These are phyloP conservation scores for Phaeotremella fagi DNA, from an alignment of 768 basidiomycete species.

Conservation along the genomic window DNA sequence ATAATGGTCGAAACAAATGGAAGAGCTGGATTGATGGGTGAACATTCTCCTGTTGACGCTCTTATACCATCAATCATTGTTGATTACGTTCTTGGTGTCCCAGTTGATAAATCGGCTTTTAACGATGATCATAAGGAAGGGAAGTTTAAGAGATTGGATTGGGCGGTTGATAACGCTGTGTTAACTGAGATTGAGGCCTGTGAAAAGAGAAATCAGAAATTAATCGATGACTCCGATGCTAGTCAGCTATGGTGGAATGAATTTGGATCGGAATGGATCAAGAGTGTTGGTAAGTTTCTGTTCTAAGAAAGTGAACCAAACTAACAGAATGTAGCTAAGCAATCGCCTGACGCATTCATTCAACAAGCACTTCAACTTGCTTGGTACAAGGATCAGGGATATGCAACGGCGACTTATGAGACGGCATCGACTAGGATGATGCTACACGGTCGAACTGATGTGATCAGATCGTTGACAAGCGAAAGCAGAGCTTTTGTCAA, in stretches of 20 bases:
- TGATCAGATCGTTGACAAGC: conserved; percentile 67
- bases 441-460: conserved; percentile 82
- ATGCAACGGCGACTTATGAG: conserved; percentile 86
- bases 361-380: conserved; percentile 90
- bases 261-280: conserved; percentile 85
- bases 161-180: conserved; percentile 64
- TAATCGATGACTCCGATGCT: conserved; percentile 76
- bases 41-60: conserved; percentile 87
- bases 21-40: conserved; percentile 79
- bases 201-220: conserved; percentile 54
- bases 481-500: conserved; percentile 75
- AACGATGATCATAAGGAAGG: not conserved
- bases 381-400: conserved; percentile 71
- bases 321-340: conserved; percentile 50
- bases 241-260: conserved; percentile 74
- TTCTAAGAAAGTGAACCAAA: conserved; percentile 2
- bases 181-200: conserved; percentile 59
- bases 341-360: conserved; percentile 75
- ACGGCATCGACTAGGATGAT: conserved; percentile 85
- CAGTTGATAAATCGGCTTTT: conserved; percentile 56
- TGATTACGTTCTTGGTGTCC: conserved; percentile 72
- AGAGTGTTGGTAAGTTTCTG: conserved; percentile 57
- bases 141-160: conserved; percentile 65
- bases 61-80: conserved; percentile 80
- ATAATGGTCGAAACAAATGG: conserved; percentile 79